Evolutionary conservation across 345 rosid genomes (phyloP).

Genomic region (Jatropha curcas): DNA sequence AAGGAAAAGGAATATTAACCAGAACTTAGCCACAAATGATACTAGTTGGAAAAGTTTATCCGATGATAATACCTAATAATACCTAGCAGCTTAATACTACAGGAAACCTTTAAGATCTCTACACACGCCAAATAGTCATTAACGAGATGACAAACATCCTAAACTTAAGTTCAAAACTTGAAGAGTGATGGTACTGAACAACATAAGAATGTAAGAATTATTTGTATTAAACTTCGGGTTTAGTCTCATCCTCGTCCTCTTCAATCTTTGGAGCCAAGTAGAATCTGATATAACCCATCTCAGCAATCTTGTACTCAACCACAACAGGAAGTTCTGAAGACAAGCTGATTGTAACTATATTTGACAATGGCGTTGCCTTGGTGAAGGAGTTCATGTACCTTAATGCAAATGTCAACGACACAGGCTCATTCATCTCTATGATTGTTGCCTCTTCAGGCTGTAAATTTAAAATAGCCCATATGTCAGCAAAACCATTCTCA

Average conservation of each 20-base stretch:
- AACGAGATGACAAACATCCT: background rate
- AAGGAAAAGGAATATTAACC: background rate
- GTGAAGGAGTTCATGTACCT: constrained; percentile 99
- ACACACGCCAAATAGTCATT: background rate
- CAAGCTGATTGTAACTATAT: constrained; percentile 79
- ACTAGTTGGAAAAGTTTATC: no score
- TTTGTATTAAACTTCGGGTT: constrained; percentile 33
- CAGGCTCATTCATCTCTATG: constrained; percentile 94
- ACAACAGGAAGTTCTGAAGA: constrained; percentile 96
- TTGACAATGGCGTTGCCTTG: constrained; percentile 88
- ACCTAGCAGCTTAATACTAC: background rate
- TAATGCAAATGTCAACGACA: constrained; percentile 83
- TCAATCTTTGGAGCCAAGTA: constrained; percentile 99
- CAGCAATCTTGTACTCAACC: constrained; percentile 97
- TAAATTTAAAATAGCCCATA: constrained; percentile 15
- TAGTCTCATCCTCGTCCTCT: constrained; percentile 88
- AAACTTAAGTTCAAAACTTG: background rate
- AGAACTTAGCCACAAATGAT: background rate
- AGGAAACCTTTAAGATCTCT: background rate
- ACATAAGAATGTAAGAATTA: background rate
- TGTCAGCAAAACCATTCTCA: constrained; percentile 1
- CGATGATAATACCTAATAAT: background rate
- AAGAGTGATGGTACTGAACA: background rate
- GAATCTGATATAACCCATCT: constrained; percentile 92
- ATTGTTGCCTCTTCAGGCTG: constrained; percentile 94